Conservation (phyloP, 306 rosid species). For the Lagenaria siceraria region DNA sequence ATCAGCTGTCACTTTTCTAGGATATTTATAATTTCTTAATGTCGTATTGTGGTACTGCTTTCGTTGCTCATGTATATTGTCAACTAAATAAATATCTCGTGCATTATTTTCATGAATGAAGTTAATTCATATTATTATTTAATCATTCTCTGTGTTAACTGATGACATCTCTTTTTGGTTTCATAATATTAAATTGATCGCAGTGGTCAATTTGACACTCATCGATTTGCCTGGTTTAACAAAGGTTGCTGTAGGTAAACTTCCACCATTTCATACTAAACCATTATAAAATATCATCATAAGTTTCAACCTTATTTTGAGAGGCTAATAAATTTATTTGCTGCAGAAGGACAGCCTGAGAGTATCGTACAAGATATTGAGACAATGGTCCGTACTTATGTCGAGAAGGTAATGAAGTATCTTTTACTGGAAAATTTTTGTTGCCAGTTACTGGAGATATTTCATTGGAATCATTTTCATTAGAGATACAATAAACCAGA, state of each 20-base stretch:
- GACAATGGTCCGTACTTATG: constrained; percentile 54
- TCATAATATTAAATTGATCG: constrained; percentile 10
- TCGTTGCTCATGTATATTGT: not conserved
- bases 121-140: not conserved
- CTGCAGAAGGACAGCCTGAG: constrained; percentile 66
- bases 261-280: not conserved
- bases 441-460: not conserved
- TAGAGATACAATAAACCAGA: not conserved
- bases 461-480: not conserved
- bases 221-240: constrained; percentile 55
- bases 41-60: not conserved
- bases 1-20: not conserved
- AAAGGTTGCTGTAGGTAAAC: constrained; percentile 58
- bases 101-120: not conserved
- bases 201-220: constrained; percentile 53
- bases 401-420: constrained; percentile 42
- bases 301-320: not conserved
- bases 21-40: not conserved
- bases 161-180: not conserved
- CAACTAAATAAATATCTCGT: not conserved
- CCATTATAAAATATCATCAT: not conserved
- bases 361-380: constrained; percentile 67
- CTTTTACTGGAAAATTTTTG: not conserved
- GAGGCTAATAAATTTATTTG: constrained; percentile 8
- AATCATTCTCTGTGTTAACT: not conserved